Evolutionary conservation across 768 basidiomycete genomes (phyloP).

Genomic region (Mycena vulgaris): DNA sequence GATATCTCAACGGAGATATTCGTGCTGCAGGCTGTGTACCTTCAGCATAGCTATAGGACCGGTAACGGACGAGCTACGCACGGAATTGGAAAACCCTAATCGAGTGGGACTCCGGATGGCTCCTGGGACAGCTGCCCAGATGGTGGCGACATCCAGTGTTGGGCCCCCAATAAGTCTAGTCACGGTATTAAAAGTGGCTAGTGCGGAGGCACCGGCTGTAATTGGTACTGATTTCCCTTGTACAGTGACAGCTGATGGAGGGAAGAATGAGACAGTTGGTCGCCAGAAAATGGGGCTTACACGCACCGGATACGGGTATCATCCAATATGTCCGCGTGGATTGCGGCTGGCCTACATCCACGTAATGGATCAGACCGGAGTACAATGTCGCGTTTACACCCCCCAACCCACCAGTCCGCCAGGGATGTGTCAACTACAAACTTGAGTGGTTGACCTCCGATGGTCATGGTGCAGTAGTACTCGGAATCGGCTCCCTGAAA

Average conservation of each 20-base stretch:
- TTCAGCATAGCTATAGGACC: neutral
- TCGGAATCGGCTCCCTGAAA: neutral
- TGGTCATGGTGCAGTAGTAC: neutral
- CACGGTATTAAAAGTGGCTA: neutral
- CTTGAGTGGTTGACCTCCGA: slow-evolving; percentile 1
- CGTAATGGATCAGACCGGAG: slow-evolving; percentile 1
- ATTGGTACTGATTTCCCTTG: neutral
- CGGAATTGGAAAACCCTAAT: slow-evolving; percentile 14
- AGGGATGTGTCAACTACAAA: neutral
- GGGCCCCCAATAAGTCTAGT: neutral
- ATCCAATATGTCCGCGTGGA: neutral
- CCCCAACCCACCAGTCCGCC: neutral
- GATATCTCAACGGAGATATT: neutral
- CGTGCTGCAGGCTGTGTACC: neutral
- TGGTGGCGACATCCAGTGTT: neutral
- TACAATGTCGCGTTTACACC: slow-evolving; percentile 1
- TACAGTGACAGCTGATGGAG: neutral
- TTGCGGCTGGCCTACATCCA: neutral
- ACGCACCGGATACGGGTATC: neutral
- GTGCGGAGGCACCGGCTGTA: neutral
- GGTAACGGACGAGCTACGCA: neutral
- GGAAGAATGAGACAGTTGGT: neutral
- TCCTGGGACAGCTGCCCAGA: slow-evolving; percentile 9
- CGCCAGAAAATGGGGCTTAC: neutral
- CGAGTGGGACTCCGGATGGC: neutral